Conservation (phyloP, 2,329 filamentous ascomycete genomes). For the Xylaria sp. region DNA sequence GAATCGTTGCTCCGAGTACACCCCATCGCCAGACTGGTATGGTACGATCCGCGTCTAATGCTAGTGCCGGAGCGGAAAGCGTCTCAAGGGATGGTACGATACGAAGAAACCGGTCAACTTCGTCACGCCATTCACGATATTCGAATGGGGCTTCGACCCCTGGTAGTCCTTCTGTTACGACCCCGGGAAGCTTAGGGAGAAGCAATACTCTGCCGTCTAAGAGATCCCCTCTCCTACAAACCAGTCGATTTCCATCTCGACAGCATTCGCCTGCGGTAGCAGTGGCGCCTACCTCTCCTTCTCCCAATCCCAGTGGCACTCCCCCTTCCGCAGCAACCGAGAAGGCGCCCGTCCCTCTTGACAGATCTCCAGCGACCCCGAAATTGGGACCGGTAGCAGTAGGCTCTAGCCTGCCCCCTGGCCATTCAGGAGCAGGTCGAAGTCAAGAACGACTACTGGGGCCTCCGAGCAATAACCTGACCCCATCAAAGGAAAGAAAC, state of each 20-base stretch:
- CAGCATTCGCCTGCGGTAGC: slow-evolving; percentile 50
- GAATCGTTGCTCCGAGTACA: slow-evolving; percentile 60
- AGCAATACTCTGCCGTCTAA: slow-evolving; percentile 97
- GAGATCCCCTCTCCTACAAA: slow-evolving; percentile 77
- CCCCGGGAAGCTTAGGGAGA: slow-evolving; percentile 66
- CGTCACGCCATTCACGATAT: slow-evolving; percentile 84
- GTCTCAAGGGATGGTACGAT: slow-evolving; percentile 82
- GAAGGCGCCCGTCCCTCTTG: slow-evolving; percentile 42
- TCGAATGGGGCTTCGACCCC: slow-evolving; percentile 79
- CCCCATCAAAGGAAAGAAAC: slow-evolving; percentile 73
- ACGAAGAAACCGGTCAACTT: slow-evolving; percentile 89
- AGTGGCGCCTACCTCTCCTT: slow-evolving; percentile 60
- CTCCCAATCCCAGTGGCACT: slow-evolving; percentile 56
- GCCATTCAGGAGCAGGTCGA: slow-evolving; percentile 52
- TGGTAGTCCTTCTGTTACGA: slow-evolving; percentile 67
- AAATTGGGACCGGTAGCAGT: slow-evolving; percentile 49
- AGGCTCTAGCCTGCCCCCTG: slow-evolving; percentile 46
- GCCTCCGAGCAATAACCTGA: slow-evolving; percentile 57
- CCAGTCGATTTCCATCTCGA: slow-evolving; percentile 70
- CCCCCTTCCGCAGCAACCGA: slow-evolving; percentile 51
- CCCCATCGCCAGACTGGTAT: slow-evolving; percentile 68
- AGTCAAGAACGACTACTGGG: slow-evolving; percentile 63
- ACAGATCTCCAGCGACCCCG: slow-evolving; percentile 46
- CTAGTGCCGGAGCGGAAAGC: slow-evolving; percentile 89
- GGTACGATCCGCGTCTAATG: slow-evolving; percentile 83